Conservation (phyloP, 2,329 filamentous ascomycete species). For the Penicillium sp. region DNA sequence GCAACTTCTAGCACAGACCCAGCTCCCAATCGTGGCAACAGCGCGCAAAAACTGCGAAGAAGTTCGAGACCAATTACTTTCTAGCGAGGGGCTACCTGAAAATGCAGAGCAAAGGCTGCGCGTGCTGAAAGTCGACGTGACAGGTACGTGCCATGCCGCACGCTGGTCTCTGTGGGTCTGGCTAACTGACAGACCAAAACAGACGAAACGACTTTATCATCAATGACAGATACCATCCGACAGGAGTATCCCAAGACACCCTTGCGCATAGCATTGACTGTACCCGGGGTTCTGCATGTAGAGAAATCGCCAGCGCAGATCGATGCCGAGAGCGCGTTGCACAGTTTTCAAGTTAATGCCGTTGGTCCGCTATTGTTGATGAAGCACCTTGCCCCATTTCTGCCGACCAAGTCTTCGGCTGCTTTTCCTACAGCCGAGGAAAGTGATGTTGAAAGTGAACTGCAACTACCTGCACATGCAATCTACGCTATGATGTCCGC, state of each 20-base stretch:
- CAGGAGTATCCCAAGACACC: constrained; percentile 56
- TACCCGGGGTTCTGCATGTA: constrained; percentile 70
- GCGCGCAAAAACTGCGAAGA: constrained; percentile 55
- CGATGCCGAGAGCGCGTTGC: constrained; percentile 59
- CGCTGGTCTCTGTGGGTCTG: neutral
- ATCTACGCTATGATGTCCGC: constrained; percentile 76
- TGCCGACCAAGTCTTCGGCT: constrained; percentile 59
- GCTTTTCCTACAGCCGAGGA: constrained; percentile 28
- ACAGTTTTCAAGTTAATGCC: constrained; percentile 71
- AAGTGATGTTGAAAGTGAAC: constrained; percentile 4
- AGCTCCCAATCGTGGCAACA: constrained; percentile 60
- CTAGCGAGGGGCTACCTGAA: constrained; percentile 45
- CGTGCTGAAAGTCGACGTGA: constrained; percentile 57
- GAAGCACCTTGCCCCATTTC: constrained; percentile 70
- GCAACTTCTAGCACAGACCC: constrained; percentile 57
- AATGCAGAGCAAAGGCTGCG: constrained; percentile 48
- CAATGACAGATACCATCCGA: constrained; percentile 56
- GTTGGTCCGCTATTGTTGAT: constrained; percentile 73
- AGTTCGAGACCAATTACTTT: constrained; percentile 51
- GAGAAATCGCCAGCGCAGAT: constrained; percentile 71
- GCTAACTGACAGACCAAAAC: neutral
- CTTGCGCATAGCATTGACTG: constrained; percentile 66
- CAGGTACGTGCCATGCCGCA: constrained; percentile 43
- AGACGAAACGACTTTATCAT: constrained; percentile 64
- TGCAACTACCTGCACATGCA: constrained; percentile 54